Evolutionary conservation across 192 early-diverging fungal species (phyloP).

Genomic region (Lunasporangiospora selenospora): DNA sequence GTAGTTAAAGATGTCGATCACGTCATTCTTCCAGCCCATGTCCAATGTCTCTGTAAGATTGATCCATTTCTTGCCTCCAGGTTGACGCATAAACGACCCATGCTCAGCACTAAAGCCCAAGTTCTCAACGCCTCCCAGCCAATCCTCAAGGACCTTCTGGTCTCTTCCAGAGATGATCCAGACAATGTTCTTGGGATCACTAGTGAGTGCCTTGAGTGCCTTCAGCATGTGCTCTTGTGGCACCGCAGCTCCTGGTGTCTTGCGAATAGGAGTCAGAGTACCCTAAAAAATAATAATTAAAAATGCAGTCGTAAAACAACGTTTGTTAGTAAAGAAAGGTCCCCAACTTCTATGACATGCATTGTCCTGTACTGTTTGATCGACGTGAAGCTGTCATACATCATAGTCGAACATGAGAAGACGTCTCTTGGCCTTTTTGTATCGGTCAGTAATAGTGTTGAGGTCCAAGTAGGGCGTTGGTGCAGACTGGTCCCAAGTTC

Average conservation of each 20-base stretch:
- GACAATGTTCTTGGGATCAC: conserved; percentile 84
- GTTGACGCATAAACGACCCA: conserved; percentile 91
- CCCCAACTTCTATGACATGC: too few species aligned
- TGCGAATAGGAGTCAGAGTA: conserved; percentile 90
- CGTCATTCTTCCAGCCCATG: conserved; percentile 94
- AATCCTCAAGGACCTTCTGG: conserved; percentile 80
- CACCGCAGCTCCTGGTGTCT: conserved; percentile 80
- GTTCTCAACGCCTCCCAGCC: conserved; percentile 77
- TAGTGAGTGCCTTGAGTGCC: conserved; percentile 69
- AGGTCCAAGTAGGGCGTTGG: conserved; percentile 53
- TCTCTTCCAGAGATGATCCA: conserved; percentile 96
- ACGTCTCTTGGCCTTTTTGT: conserved; percentile 69
- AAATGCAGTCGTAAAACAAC: too few species aligned
- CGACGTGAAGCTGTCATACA: too few species aligned
- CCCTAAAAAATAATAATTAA: conserved; percentile 58
- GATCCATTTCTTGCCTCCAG: conserved; percentile 74
- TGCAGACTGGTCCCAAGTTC: conserved; percentile 52
- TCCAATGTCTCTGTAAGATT: conserved; percentile 77
- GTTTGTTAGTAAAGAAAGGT: too few species aligned
- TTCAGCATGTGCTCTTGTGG: conserved; percentile 86
- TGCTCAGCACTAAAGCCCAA: conserved; percentile 94
- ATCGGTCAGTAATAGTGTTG: conserved; percentile 48
- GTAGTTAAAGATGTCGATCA: conserved; percentile 90
- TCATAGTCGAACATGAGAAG: conserved; percentile 97
- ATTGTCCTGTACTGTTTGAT: too few species aligned